These are phyloP conservation scores for Penicilliopsis zonata DNA, from an alignment of 495 filamentous ascomycete genomes.

Conservation along the genomic window DNA sequence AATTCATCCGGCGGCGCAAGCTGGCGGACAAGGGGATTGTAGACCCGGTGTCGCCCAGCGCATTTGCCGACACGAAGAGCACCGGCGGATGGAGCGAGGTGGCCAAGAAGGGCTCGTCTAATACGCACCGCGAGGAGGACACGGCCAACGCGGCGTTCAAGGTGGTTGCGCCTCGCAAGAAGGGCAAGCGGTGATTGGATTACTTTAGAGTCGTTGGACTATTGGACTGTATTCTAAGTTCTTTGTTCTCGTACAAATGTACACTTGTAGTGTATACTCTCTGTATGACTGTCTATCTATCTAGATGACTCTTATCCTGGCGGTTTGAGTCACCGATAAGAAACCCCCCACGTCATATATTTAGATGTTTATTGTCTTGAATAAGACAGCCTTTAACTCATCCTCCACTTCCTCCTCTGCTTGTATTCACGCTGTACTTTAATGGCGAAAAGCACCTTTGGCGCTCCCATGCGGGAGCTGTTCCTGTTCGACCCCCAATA, in stretches of 20 bases:
- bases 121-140: constrained; percentile 37
- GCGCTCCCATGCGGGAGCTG: constrained; percentile 48
- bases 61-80: constrained; percentile 26
- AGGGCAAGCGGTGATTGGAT: constrained; percentile 56
- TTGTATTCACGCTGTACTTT: no score
- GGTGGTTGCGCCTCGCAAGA: constrained; percentile 87
- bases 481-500: constrained; percentile 61
- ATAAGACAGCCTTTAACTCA: no score
- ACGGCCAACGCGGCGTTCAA: constrained; percentile 58
- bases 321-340: no score
- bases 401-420: no score
- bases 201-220: not conserved
- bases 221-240: not conserved
- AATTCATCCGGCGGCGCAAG: constrained; percentile 86
- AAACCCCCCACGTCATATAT: no score
- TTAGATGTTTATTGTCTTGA: not conserved
- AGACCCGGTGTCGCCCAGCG: constrained; percentile 34
- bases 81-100: constrained; percentile 91
- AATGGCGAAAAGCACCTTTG: no score
- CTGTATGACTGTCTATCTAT: not conserved
- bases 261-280: not conserved
- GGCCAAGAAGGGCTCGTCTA: constrained; percentile 70
- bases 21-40: constrained; percentile 82
- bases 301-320: not conserved
- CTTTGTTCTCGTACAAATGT: not conserved